Conservation (phyloP, 192 early-diverging fungal genomes). For the Lunasporangiospora selenospora region DNA sequence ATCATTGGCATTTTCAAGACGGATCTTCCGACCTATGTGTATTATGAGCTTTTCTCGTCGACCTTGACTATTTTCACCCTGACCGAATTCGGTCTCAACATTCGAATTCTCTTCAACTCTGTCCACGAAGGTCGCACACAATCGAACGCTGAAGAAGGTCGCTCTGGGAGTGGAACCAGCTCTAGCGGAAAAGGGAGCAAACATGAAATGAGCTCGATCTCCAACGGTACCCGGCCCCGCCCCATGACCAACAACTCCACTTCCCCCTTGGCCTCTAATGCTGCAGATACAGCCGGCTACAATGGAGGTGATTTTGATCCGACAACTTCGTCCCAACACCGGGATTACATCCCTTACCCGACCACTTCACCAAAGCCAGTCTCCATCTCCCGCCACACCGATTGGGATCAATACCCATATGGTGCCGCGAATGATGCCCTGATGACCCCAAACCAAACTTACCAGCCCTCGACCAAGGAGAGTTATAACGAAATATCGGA, state of each 20-base stretch:
- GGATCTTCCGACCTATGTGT: conserved; percentile 37
- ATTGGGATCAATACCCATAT: too few relatives aligned
- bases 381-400: neutral
- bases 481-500: too few relatives aligned
- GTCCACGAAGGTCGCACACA: too few relatives aligned
- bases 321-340: neutral
- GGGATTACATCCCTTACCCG: neutral
- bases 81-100: conserved; percentile 49
- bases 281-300: conserved; percentile 14
- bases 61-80: conserved; percentile 45
- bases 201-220: conserved; percentile 28
- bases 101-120: conserved; percentile 36
- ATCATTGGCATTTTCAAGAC: conserved; percentile 35
- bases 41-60: conserved; percentile 41
- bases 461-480: too few relatives aligned
- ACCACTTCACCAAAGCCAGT: neutral
- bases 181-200: conserved; percentile 3
- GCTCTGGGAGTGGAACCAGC: neutral
- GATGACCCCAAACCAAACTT: too few relatives aligned
- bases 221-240: conserved; percentile 11
- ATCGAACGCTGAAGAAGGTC: conserved; percentile 6
- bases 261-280: conserved; percentile 27
- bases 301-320: conserved; percentile 28
- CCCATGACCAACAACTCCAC: conserved; percentile 23
- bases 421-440: too few relatives aligned